phyloP scores from a whole-genome alignment of 2,329 filamentous ascomycete species.

The Verticillium nubilum region DNA sequence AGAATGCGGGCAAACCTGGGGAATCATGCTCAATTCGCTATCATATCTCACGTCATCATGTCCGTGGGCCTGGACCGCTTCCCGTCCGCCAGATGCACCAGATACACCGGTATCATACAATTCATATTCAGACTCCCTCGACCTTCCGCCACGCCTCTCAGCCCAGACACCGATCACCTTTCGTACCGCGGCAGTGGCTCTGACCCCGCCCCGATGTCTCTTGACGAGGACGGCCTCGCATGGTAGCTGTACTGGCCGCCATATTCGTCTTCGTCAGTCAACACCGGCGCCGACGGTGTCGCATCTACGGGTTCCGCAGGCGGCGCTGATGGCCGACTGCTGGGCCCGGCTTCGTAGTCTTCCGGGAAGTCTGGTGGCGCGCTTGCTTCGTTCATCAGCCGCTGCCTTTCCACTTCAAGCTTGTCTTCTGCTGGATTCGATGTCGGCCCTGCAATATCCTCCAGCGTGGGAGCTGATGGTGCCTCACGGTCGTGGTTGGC shows the following conservation, averaged over 20 bases:
- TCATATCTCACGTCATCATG: neutral
- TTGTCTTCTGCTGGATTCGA: constrained; percentile 61
- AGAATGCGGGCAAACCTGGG: neutral
- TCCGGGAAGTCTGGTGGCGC: constrained; percentile 54
- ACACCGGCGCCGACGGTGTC: constrained; percentile 51
- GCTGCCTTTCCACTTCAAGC: constrained; percentile 65
- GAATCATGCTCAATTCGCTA: neutral
- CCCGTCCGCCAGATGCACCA: neutral
- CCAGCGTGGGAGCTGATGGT: constrained; percentile 40
- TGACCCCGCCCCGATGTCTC: neutral
- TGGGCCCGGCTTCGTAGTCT: constrained; percentile 36
- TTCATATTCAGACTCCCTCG: neutral
- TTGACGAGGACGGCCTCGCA: constrained; percentile 4
- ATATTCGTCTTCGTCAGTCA: constrained; percentile 52
- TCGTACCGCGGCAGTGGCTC: constrained; percentile 29
- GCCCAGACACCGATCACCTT: constrained; percentile 16
- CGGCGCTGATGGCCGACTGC: constrained; percentile 22
- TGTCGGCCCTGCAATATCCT: constrained; percentile 28
- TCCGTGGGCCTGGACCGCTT: neutral
- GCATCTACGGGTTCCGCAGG: constrained; percentile 15
- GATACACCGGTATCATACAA: neutral
- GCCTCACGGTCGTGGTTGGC: constrained; percentile 19
- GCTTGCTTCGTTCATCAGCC: constrained; percentile 59
- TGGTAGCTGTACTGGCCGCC: constrained; percentile 22
- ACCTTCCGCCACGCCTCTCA: constrained; percentile 1